Percentiles rank a stretch among this genome's conserved stretches.
These are phyloP conservation scores for Physaria fendleri DNA, from an alignment of 345 rosid genomes.

Conservation along the genomic window DNA sequence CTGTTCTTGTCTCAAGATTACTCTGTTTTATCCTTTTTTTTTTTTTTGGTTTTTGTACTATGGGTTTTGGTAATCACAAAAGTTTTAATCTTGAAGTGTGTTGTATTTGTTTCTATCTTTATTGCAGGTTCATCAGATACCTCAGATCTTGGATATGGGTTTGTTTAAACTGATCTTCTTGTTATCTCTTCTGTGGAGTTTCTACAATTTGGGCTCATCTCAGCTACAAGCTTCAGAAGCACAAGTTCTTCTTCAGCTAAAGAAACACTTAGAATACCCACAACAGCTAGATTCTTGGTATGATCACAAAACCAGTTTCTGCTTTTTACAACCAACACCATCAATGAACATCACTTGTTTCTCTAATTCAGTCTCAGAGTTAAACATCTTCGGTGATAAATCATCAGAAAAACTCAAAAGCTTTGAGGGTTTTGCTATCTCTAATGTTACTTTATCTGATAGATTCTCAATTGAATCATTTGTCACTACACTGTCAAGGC, in stretches of 20 bases:
- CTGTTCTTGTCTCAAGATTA: too few relatives aligned
- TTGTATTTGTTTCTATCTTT: background rate
- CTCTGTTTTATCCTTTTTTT: background rate
- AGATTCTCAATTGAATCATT: constrained; percentile 66
- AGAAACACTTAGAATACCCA: constrained; percentile 68
- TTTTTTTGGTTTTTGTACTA: background rate
- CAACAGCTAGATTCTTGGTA: constrained; percentile 57
- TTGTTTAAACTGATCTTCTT: constrained; percentile 30
- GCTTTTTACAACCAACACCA: constrained; percentile 40
- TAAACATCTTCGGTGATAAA: constrained; percentile 49
- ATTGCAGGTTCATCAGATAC: constrained; percentile 11
- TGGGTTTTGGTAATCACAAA: background rate
- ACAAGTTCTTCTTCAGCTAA: constrained; percentile 69
- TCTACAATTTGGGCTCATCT: constrained; percentile 35
- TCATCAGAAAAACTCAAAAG: constrained; percentile 21
- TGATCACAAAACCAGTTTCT: constrained; percentile 47
- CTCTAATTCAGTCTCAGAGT: constrained; percentile 44
- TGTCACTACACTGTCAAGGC: constrained; percentile 53
- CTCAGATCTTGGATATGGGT: constrained; percentile 37
- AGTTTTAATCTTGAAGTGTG: background rate
- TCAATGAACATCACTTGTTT: constrained; percentile 56
- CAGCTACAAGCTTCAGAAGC: constrained; percentile 70
- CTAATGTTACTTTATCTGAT: constrained; percentile 45
- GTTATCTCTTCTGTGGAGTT: constrained; percentile 44
- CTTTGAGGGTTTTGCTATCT: constrained; percentile 43